phyloP scores from a whole-genome alignment of 306 rosid genomes.

The Casuarina cunninghamiana region DNA sequence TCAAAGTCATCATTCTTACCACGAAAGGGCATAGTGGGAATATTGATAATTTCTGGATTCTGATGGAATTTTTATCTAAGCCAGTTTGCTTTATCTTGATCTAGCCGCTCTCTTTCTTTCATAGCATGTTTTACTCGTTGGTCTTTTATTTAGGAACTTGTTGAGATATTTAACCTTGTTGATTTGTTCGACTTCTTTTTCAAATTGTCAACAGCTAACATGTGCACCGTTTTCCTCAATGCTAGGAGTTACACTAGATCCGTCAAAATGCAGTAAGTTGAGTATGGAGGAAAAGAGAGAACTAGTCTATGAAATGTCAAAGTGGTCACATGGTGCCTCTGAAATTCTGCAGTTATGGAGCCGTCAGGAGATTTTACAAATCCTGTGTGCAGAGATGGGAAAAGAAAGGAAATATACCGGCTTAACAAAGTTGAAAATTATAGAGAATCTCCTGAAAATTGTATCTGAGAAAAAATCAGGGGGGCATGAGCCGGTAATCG shows the following conservation, averaged over 20 bases:
- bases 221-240: conserved; percentile 20
- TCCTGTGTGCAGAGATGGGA: conserved; percentile 97
- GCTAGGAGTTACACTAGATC: conserved; percentile 59
- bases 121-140: background rate
- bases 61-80: background rate
- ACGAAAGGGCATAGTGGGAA: background rate
- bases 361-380: conserved; percentile 92
- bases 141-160: conserved; percentile 8
- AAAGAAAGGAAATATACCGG: conserved; percentile 99
- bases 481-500: conserved; percentile 40
- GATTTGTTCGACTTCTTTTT: background rate
- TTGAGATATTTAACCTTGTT: background rate
- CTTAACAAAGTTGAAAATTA: conserved; percentile 85
- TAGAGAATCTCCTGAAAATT: conserved; percentile 85
- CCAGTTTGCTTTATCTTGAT: background rate
- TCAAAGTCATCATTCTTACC: background rate
- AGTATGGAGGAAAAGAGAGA: conserved; percentile 86
- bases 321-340: conserved; percentile 71
- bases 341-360: conserved; percentile 92
- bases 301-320: conserved; percentile 80
- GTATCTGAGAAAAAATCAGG: conserved; percentile 83
- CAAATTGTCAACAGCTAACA: conserved; percentile 19
- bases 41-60: background rate
- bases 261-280: conserved; percentile 60
- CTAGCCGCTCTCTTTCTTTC: background rate